Evolutionary conservation across 352 stramenopile species (phyloP), one percentile per base, ranked within the genome.

Genomic region (Blastocystis sp.): DNA sequence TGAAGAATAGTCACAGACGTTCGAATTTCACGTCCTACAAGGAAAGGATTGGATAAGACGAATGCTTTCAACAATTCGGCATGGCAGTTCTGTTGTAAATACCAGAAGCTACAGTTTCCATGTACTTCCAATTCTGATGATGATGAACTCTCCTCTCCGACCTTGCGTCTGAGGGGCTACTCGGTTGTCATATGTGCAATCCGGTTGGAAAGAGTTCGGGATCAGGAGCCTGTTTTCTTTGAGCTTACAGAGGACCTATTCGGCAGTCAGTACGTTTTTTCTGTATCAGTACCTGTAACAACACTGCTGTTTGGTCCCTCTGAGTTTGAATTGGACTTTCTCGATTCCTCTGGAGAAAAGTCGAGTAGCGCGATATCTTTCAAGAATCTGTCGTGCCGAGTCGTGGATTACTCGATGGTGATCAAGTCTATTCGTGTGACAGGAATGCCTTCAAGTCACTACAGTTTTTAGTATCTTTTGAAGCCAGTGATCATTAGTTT

Each of bases 221-320:
- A 11, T 13, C 37, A 80, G 41, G 20, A 39, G 6, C 23, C 26
- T 47, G 55, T 80, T 39, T 4, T 63, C 11, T 80, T 80, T 80
- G 70, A 47, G 15, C 23, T 80, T 23, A 9, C 64, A 37, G 13
- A 39, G 26, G 37, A 62, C 9, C 34, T 59, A 50, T 34, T 18
- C 34, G 7, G 11, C 13, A 59, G 34, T 29, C 26, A 62, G 45
- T 63, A 62, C 39, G 29, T 80, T 13, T 20, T 63, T 18, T 39
- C 70, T 37, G 41, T 39, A 47, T 54, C 41, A 9, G 41, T 80
- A 15, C 70, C 70, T 68, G 11, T 84, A 2, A 50, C 73, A 55
- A 84, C 37, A 34, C 29, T 84, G 37, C 47, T 84, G 15, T 84
- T 84, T 66, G 47, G 73, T 23, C 47, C 43, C 18, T 84, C 73